Evolutionary conservation across 2,329 filamentous ascomycete genomes (phyloP), one percentile per base, ranked within the genome.

Genomic region (Penicillium brasilianum): DNA sequence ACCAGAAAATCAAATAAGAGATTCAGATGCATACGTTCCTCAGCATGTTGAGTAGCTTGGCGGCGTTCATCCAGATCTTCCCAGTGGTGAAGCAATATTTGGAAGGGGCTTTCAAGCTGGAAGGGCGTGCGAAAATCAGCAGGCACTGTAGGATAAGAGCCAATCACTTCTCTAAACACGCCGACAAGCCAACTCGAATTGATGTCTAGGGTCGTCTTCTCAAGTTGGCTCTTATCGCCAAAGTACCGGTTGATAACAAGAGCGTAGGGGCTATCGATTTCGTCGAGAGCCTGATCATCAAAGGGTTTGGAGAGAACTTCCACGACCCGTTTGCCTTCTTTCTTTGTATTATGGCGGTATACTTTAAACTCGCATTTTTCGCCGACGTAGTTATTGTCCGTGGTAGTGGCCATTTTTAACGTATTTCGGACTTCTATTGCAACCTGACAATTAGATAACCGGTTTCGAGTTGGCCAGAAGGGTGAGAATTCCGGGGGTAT

Each of bases 351-450:
- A n/a, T 58, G 48, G 20, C 55, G 46, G 16, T 58, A 58, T 36
- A 34, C 36, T 18, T 52, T 58, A 22, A 58, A 52, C n/a, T 58
- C 55, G 55, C 55, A 58, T 32, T 58, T 58, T 30, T 58, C 36
- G 22, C 46, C 55, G 22, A 44, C 22, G 11, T 25, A 20, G 18
- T 25, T 10, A 16, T 11, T 2, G 20, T 44, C 18, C 11, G 14
- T 14, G 11, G 18, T 25, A 20, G 41, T 57, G 10, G 11, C 41
- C 18, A 44, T 44, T 13, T 8, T 41, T n/a, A 18, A 18, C 8
- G 9, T 41, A n/a, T 18, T 18, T 41, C 37, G 32, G 11, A 9
- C 32, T 9, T 13, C 2, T 34, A 9, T 18, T 41, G 37, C 18
- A 41, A 7, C 16, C 16, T 41, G n/a, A 16, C 37, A 18, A 10